Evolutionary conservation across 306 rosid species (phyloP).

Genomic region (Vigna radiata): DNA sequence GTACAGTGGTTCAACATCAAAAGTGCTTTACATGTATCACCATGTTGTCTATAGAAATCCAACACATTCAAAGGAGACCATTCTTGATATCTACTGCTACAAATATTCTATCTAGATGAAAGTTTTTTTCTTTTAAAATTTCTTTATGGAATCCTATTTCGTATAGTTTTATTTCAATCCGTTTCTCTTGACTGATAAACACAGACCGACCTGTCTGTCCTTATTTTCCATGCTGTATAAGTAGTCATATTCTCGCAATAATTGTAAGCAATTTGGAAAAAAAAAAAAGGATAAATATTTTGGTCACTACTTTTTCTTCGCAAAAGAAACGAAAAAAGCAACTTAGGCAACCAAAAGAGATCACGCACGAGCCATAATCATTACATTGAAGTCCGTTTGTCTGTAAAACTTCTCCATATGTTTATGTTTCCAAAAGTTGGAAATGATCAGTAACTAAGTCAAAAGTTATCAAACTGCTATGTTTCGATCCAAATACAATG

Average conservation of each 20-base stretch:
- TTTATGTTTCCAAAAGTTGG: slow-evolving; percentile 46
- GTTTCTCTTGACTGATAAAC: slow-evolving; percentile 11
- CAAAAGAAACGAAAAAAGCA: background rate
- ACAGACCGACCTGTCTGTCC: slow-evolving; percentile 1
- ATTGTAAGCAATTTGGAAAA: background rate
- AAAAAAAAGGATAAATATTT: background rate
- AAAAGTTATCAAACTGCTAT: slow-evolving; percentile 50
- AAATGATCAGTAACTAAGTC: slow-evolving; percentile 43
- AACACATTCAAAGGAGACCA: too few relatives aligned
- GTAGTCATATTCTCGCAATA: slow-evolving; percentile 15
- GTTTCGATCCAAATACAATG: slow-evolving; percentile 58
- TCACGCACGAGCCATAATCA: slow-evolving; percentile 40
- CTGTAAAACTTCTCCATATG: background rate
- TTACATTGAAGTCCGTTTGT: slow-evolving; percentile 18
- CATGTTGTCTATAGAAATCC: too few relatives aligned
- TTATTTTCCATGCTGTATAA: background rate
- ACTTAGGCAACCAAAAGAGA: slow-evolving; percentile 35
- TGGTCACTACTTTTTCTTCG: background rate
- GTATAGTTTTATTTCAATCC: slow-evolving; percentile 6
- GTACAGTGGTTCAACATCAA: too few relatives aligned
- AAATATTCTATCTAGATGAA: too few relatives aligned
- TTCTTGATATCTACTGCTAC: too few relatives aligned
- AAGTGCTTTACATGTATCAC: too few relatives aligned
- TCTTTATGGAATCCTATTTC: slow-evolving; percentile 10
- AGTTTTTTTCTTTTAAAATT: too few relatives aligned